Percentiles rank a stretch among this genome's conserved stretches.
These are phyloP conservation scores for Aureococcus anophagefferens DNA, from an alignment of 108 stramenopile genomes.

Conservation along the genomic window DNA sequence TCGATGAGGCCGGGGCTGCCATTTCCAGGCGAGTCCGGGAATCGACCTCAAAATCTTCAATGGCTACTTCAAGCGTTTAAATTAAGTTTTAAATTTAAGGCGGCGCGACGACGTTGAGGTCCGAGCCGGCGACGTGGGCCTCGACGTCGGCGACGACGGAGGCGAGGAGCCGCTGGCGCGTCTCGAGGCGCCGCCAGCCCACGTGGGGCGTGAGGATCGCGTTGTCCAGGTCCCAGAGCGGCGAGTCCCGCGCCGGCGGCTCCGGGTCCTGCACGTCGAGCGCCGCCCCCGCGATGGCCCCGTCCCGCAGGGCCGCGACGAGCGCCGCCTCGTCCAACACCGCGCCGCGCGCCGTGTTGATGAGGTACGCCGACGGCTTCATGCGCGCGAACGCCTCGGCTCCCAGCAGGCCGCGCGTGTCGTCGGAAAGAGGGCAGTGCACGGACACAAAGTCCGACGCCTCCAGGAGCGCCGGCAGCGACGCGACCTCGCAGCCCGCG, in stretches of 20 bases:
- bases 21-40: too few species aligned
- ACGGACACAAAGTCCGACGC: conserved; percentile 68
- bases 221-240: conserved; percentile 63
- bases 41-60: too few species aligned
- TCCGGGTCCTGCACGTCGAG: conserved; percentile 64
- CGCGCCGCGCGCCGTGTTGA: conserved; percentile 78
- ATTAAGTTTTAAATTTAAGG: too few species aligned
- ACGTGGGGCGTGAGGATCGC: conserved; percentile 70
- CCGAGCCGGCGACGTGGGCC: conserved; percentile 57
- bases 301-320: conserved; percentile 54
- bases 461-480: conserved; percentile 40
- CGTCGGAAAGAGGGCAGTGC: conserved; percentile 69
- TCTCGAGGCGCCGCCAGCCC: conserved; percentile 78
- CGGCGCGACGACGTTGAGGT: conserved; percentile 31
- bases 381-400: conserved; percentile 53
- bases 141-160: conserved; percentile 76
- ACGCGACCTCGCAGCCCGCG: neutral
- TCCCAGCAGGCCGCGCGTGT: conserved; percentile 69
- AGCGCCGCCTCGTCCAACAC: conserved; percentile 70
- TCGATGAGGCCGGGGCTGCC: too few species aligned
- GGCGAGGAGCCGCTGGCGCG: conserved; percentile 74
- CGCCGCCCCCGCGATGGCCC: conserved; percentile 67
- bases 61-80: too few species aligned
- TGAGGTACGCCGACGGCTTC: conserved; percentile 73
- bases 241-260: conserved; percentile 29